phyloP scores from a whole-genome alignment of 441 rosid genomes.

The Hura crepitans region DNA sequence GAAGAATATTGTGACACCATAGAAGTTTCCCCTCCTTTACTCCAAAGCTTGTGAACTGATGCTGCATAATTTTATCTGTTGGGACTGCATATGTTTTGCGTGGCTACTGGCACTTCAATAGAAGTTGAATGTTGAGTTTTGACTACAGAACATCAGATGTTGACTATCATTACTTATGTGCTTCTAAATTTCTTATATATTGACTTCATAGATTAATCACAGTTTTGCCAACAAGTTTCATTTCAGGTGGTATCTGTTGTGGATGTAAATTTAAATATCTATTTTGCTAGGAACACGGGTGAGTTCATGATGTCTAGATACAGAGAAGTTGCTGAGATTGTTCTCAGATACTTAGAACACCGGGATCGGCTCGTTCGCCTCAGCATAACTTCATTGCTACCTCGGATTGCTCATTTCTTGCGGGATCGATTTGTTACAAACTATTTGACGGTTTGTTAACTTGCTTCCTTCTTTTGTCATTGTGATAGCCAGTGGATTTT shows the following conservation, averaged over 20 bases:
- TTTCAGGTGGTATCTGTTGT: background rate
- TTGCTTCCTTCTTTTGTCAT: slow-evolving; percentile 22
- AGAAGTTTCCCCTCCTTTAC: background rate
- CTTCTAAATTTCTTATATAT: background rate
- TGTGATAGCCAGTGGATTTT: background rate
- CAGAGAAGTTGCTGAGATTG: slow-evolving; percentile 98
- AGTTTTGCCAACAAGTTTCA: background rate
- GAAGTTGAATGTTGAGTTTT: slow-evolving; percentile 9
- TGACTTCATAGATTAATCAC: background rate
- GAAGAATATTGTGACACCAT: background rate
- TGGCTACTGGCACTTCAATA: slow-evolving; percentile 9
- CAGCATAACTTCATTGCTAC: slow-evolving; percentile 96
- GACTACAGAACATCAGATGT: background rate
- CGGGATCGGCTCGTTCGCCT: slow-evolving; percentile 98
- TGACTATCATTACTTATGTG: background rate
- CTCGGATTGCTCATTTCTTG: slow-evolving; percentile 98
- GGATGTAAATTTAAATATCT: slow-evolving; percentile 21
- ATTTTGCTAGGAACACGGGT: slow-evolving; percentile 85
- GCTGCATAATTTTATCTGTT: background rate
- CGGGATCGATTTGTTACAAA: slow-evolving; percentile 98
- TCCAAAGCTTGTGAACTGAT: background rate
- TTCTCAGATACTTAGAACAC: slow-evolving; percentile 89
- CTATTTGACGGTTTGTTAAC: slow-evolving; percentile 72
- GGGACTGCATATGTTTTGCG: background rate
- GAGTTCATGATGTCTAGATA: slow-evolving; percentile 99